Conservation (phyloP, 2,329 filamentous ascomycete genomes). For the Verticillium nubilum region DNA sequence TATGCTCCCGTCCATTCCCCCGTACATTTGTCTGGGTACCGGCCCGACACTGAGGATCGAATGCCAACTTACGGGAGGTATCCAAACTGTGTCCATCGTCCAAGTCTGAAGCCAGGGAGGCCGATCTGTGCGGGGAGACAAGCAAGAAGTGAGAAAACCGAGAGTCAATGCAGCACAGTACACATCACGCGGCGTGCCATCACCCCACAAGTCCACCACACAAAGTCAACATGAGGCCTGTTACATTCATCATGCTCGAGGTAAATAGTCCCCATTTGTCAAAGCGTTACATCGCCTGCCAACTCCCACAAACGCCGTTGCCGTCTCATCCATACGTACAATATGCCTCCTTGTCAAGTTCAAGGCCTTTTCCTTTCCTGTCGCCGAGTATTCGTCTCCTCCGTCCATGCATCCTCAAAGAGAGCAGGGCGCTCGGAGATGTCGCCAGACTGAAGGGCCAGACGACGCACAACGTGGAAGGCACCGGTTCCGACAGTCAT, state of each 20-base stretch:
- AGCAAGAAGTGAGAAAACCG: too few relatives aligned
- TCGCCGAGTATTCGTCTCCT: constrained; percentile 18
- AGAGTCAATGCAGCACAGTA: too few relatives aligned
- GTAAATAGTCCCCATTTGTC: neutral
- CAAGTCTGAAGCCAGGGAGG: neutral
- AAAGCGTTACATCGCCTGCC: neutral
- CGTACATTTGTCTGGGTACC: neutral
- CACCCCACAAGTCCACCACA: neutral
- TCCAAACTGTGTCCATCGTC: neutral
- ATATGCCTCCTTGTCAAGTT: neutral
- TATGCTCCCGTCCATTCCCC: neutral
- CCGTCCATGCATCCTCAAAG: constrained; percentile 66
- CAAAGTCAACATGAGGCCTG: neutral
- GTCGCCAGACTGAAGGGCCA: constrained; percentile 60
- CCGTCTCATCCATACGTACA: neutral
- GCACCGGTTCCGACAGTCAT: constrained; percentile 88
- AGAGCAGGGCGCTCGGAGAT: constrained; percentile 54
- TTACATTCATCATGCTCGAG: neutral
- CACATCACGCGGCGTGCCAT: neutral
- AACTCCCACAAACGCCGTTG: neutral
- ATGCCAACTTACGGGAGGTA: too few relatives aligned
- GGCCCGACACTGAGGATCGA: neutral
- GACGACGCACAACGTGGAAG: constrained; percentile 77
- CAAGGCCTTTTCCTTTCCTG: constrained; percentile 1
- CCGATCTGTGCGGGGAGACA: neutral